Percentiles rank a stretch among this genome's conserved stretches.
Conservation (phyloP, 768 basidiomycete genomes). For the Piloderma croceum region DNA sequence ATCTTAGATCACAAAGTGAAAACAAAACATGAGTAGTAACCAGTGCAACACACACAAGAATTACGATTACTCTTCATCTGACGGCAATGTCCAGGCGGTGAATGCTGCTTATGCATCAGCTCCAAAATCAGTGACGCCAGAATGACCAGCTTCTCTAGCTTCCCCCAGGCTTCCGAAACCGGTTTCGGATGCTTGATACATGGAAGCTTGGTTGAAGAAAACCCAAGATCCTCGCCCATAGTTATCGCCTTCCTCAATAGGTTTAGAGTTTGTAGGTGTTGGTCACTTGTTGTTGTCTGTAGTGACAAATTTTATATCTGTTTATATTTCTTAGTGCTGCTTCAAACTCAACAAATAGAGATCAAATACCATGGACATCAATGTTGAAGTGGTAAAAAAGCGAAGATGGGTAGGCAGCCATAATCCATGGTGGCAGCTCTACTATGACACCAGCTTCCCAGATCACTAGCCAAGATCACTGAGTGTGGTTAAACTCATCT, state of each 20-base stretch:
- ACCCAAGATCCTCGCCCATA: conserved; percentile 19
- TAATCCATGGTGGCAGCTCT: conserved; percentile 28
- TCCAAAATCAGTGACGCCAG: conserved; percentile 1
- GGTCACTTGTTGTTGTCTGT: too few relatives aligned
- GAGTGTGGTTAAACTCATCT: conserved; percentile 17
- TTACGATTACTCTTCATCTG: too few relatives aligned
- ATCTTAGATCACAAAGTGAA: too few relatives aligned
- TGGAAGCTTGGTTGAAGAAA: conserved; percentile 20
- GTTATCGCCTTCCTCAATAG: conserved; percentile 5
- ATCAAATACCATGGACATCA: conserved; percentile 21
- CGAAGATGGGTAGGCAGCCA: conserved; percentile 27
- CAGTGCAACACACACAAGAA: too few relatives aligned
- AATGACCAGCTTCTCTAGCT: conserved; percentile 7
- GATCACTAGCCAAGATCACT: conserved; percentile 26
- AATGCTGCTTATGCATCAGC: too few relatives aligned
- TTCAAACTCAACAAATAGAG: conserved; percentile 16
- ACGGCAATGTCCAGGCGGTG: too few relatives aligned
- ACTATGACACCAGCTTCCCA: conserved; percentile 31
- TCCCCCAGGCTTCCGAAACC: conserved; percentile 4
- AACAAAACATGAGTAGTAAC: too few relatives aligned
- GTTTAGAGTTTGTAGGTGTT: conserved; percentile 13
- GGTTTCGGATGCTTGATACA: conserved; percentile 16
- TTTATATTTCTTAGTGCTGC: conserved; percentile 12
- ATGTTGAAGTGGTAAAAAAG: conserved; percentile 32
- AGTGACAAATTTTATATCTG: too few relatives aligned